Evolutionary conservation across 352 stramenopile genomes (phyloP).

Genomic region (Phytophthora hybrid): DNA sequence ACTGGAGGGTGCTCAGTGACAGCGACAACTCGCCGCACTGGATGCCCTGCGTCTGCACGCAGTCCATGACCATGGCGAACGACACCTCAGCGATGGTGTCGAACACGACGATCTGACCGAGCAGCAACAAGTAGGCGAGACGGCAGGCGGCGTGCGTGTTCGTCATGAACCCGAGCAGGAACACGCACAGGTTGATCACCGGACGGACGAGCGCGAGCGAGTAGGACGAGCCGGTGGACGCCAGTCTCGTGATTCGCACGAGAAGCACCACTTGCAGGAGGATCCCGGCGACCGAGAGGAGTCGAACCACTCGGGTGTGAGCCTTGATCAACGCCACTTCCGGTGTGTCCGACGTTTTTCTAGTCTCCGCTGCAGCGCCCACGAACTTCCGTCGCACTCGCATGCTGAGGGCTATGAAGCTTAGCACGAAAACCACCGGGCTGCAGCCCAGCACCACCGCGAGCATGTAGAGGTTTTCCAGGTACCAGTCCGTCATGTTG

Average conservation of each 20-base stretch:
- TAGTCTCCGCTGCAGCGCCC: slow-evolving; percentile 11
- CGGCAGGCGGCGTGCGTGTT: slow-evolving; percentile 75
- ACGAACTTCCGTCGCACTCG: slow-evolving; percentile 40
- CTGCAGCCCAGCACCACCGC: slow-evolving; percentile 46
- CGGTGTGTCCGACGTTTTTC: slow-evolving; percentile 48
- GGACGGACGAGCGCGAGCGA: slow-evolving; percentile 58
- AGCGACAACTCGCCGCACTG: slow-evolving; percentile 55
- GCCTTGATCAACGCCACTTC: slow-evolving; percentile 69
- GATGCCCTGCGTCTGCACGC: slow-evolving; percentile 45
- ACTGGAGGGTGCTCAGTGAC: slow-evolving; percentile 30
- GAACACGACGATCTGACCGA: slow-evolving; percentile 48
- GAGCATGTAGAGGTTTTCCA: slow-evolving; percentile 50
- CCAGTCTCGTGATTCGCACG: slow-evolving; percentile 23
- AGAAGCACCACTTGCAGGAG: slow-evolving; percentile 54
- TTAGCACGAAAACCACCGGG: slow-evolving; percentile 47
- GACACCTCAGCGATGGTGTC: slow-evolving; percentile 65
- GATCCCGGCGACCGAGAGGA: slow-evolving; percentile 56
- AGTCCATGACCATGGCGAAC: slow-evolving; percentile 66
- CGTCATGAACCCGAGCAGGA: slow-evolving; percentile 73
- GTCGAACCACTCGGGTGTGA: slow-evolving; percentile 54
- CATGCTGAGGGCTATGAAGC: slow-evolving; percentile 40
- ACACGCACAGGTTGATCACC: slow-evolving; percentile 53
- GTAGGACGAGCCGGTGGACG: slow-evolving; percentile 41
- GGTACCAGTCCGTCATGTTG: slow-evolving; percentile 62
- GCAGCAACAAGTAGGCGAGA: slow-evolving; percentile 43